These are phyloP conservation scores for Tuctoria greenei DNA, from an alignment of 176 grass and related monocot species.

Conservation along the genomic window DNA sequence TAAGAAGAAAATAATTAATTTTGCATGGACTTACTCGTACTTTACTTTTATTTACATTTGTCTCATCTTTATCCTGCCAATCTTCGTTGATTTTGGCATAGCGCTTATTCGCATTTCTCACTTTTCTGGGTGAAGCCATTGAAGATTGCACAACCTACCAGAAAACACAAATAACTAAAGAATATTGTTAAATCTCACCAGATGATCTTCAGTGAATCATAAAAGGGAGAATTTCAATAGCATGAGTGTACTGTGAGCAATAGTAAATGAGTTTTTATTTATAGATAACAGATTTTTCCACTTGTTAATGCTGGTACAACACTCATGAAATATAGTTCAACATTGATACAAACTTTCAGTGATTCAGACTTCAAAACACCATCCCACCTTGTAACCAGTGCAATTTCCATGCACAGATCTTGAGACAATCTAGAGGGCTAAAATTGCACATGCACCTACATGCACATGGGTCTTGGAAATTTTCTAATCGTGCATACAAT, in stretches of 20 bases:
- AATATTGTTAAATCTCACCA: slow-evolving; percentile 22
- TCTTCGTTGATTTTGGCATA: slow-evolving; percentile 83
- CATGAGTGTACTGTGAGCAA: slow-evolving; percentile 2
- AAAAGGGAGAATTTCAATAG: not conserved
- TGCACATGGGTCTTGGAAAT: not conserved
- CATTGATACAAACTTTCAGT: not conserved
- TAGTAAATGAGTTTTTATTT: not conserved
- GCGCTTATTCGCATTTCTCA: slow-evolving; percentile 71
- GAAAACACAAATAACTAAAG: slow-evolving; percentile 27
- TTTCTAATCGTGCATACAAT: not conserved
- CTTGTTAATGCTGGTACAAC: not conserved
- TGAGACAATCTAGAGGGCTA: not conserved
- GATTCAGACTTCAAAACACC: not conserved
- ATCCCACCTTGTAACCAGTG: not conserved
- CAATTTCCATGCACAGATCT: not conserved
- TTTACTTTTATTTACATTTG: slow-evolving; percentile 58
- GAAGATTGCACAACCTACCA: slow-evolving; percentile 19
- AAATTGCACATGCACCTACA: not conserved
- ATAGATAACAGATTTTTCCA: not conserved
- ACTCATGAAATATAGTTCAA: not conserved
- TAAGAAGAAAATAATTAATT: slow-evolving; percentile 15
- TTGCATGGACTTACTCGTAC: slow-evolving; percentile 48
- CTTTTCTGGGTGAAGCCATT: slow-evolving; percentile 92
- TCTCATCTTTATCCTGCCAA: slow-evolving; percentile 69
- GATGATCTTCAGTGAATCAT: not conserved